Evolutionary conservation across 768 basidiomycete species (phyloP).

Genomic region (Podaxis mareebaensis): DNA sequence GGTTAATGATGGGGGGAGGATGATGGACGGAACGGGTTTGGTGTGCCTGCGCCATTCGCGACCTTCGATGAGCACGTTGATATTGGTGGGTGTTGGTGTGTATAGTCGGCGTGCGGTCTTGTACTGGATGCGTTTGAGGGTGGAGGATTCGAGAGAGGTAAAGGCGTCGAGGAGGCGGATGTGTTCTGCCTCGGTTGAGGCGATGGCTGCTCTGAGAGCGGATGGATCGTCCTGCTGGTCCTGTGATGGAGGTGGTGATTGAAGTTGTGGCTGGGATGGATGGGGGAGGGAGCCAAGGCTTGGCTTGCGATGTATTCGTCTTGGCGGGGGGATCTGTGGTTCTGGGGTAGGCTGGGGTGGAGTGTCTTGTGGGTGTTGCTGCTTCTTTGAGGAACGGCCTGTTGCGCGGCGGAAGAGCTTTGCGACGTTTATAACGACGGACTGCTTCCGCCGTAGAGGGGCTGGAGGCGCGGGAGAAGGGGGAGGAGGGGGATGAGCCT

Average conservation of each 20-base stretch:
- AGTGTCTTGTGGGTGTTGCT: not conserved
- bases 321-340: slow-evolving; percentile 4
- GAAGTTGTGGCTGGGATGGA: not conserved
- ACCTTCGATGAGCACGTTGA: slow-evolving; percentile 32
- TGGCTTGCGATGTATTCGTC: slow-evolving; percentile 4
- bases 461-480: slow-evolving; percentile 13
- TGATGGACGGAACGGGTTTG: slow-evolving; percentile 25
- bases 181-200: slow-evolving; percentile 64
- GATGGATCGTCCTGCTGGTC: slow-evolving; percentile 23
- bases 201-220: slow-evolving; percentile 62
- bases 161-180: slow-evolving; percentile 67
- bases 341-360: not conserved
- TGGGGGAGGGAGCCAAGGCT: slow-evolving; percentile 1
- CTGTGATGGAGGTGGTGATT: slow-evolving; percentile 5
- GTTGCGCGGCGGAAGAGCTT: slow-evolving; percentile 42
- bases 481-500: not conserved
- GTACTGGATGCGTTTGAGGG: slow-evolving; percentile 48
- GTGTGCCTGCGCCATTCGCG: slow-evolving; percentile 35
- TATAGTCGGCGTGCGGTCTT: slow-evolving; percentile 38
- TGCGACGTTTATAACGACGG: slow-evolving; percentile 32
- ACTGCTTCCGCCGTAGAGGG: slow-evolving; percentile 24
- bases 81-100: slow-evolving; percentile 28
- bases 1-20: slow-evolving; percentile 25
- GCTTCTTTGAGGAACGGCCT: slow-evolving; percentile 24
- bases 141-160: slow-evolving; percentile 60